Conservation (phyloP, 2,329 filamentous ascomycete genomes). For the Colletotrichum incanum region DNA sequence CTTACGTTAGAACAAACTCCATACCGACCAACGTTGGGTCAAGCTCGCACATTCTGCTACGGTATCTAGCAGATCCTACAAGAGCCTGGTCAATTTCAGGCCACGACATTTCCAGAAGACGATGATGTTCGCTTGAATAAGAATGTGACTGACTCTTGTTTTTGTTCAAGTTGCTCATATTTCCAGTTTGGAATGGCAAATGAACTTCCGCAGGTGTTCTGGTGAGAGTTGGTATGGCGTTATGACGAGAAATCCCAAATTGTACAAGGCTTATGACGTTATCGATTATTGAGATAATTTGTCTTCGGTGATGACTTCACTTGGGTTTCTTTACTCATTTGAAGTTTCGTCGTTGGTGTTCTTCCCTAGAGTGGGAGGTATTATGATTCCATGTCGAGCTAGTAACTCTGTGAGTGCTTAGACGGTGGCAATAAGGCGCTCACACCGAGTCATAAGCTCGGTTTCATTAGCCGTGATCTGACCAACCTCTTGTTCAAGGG, state of each 20-base stretch:
- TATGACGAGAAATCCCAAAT: too few relatives aligned
- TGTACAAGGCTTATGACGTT: neutral
- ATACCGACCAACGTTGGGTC: slow-evolving; percentile 48
- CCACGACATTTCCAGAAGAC: neutral
- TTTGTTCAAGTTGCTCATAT: neutral
- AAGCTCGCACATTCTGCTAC: slow-evolving; percentile 45
- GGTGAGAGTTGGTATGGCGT: too few relatives aligned
- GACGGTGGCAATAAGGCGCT: slow-evolving; percentile 44
- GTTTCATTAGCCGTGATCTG: slow-evolving; percentile 45
- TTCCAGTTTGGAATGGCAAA: neutral
- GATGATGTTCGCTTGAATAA: neutral
- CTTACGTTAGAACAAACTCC: slow-evolving; percentile 54
- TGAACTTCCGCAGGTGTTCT: neutral
- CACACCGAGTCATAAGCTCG: slow-evolving; percentile 42
- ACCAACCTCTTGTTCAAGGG: slow-evolving; percentile 48
- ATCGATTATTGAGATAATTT: neutral
- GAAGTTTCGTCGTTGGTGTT: neutral
- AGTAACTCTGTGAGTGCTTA: slow-evolving; percentile 41
- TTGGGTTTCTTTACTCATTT: neutral
- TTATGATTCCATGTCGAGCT: slow-evolving; percentile 39
- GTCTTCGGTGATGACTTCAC: neutral
- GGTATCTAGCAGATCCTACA: neutral
- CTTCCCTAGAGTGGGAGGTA: neutral
- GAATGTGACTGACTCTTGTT: neutral
- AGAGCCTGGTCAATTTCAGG: neutral